phyloP scores from a whole-genome alignment of 306 rosid genomes.

The Benincasa hispida region DNA sequence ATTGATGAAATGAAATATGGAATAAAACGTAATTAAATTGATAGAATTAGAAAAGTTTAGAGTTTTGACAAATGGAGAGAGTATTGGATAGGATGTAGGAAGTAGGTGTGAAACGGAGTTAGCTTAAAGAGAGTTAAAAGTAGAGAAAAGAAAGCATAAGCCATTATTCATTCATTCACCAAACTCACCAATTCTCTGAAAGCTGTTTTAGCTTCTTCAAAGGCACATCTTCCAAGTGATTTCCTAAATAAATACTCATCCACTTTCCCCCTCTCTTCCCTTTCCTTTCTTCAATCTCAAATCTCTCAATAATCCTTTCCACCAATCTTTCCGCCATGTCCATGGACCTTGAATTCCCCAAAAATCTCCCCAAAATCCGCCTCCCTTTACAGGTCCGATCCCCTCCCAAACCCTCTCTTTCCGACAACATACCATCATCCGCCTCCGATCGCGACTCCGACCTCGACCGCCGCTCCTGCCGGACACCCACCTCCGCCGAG shows the following conservation, averaged over 20 bases:
- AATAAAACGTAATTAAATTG: too few relatives aligned
- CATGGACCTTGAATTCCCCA: constrained; percentile 32
- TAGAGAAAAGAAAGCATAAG: too few relatives aligned
- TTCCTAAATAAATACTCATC: not conserved
- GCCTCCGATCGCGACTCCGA: not conserved
- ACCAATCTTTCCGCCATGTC: constrained; percentile 21
- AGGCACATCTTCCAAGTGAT: constrained; percentile 9
- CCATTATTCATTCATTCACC: too few relatives aligned
- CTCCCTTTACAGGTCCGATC: constrained; percentile 10
- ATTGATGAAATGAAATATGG: too few relatives aligned
- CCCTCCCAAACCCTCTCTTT: not conserved
- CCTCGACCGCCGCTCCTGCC: constrained; percentile 12
- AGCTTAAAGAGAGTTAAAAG: too few relatives aligned
- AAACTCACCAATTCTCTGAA: too few relatives aligned
- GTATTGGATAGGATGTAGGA: too few relatives aligned
- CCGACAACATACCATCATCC: not conserved
- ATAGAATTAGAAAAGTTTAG: too few relatives aligned
- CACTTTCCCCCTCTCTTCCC: not conserved
- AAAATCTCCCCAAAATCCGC: constrained; percentile 18
- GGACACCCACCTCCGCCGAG: constrained; percentile 32
- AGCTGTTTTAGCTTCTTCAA: not conserved
- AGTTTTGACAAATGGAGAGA: too few relatives aligned
- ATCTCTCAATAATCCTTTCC: not conserved
- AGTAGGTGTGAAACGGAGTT: too few relatives aligned
- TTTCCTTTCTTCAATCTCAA: not conserved